Percentiles rank a stretch among this genome's conserved stretches.
Evolutionary conservation across 1,139 yeast species (phyloP).

Genomic region (Trichomonascaceae sp.): DNA sequence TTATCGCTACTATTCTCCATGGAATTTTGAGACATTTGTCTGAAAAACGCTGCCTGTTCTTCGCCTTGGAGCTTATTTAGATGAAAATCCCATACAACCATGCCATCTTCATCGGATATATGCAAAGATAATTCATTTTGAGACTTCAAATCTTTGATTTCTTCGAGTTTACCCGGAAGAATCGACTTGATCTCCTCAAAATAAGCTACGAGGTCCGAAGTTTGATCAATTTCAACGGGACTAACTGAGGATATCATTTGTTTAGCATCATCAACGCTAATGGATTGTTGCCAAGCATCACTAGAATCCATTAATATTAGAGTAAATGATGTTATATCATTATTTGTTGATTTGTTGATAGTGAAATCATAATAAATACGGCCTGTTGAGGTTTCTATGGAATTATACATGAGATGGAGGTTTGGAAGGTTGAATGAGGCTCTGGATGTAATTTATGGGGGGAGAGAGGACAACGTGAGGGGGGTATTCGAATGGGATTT

Average conservation of each 20-base stretch:
- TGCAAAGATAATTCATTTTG: background rate
- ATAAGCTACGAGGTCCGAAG: conserved; percentile 1
- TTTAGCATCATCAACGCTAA: background rate
- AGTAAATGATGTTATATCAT: background rate
- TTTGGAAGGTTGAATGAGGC: background rate
- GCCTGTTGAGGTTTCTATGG: background rate
- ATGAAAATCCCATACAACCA: conserved; percentile 14
- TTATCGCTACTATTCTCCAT: conserved; percentile 10
- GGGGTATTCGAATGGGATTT: too few species aligned
- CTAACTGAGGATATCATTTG: background rate
- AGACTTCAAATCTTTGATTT: background rate
- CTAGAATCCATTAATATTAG: background rate
- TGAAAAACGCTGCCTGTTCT: conserved; percentile 2
- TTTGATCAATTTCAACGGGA: conserved; percentile 2
- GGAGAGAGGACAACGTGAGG: too few species aligned
- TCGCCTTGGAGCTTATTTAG: conserved; percentile 3
- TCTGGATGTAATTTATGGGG: background rate
- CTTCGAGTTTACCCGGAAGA: background rate
- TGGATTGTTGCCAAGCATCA: background rate
- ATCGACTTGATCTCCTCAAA: background rate
- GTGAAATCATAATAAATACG: background rate
- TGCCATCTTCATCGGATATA: conserved; percentile 3
- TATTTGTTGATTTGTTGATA: background rate
- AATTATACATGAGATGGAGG: background rate
- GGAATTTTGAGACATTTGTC: conserved; percentile 10